Conservation (phyloP, 768 basidiomycete species). For the Leucocoprinus leucothites region DNA sequence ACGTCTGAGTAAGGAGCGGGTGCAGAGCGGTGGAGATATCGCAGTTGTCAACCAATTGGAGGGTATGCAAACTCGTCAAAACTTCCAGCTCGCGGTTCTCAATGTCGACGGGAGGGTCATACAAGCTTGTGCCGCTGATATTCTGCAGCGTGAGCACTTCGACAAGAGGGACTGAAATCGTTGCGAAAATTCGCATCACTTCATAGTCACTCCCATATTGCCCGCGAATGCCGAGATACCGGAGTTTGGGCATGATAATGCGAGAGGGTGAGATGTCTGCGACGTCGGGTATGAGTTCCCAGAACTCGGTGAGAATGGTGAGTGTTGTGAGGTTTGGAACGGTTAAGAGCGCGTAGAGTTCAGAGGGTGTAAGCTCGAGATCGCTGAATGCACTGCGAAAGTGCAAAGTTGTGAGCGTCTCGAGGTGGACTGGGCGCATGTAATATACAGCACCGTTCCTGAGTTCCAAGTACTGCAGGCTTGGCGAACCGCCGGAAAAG, state of each 20-base stretch:
- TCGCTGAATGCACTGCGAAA: constrained; percentile 11
- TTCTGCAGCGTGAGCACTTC: constrained; percentile 11
- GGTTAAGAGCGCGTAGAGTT: constrained; percentile 3
- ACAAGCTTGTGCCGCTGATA: constrained; percentile 3
- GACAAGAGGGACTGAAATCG: constrained; percentile 2
- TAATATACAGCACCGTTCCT: constrained; percentile 10
- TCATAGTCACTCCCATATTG: constrained; percentile 11
- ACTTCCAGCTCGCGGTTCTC: constrained; percentile 3
- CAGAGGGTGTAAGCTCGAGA: constrained; percentile 9
- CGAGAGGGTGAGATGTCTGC: constrained; percentile 3
- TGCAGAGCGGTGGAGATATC: constrained; percentile 6
- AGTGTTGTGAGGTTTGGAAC: constrained; percentile 11
- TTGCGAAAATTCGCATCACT: constrained; percentile 10
- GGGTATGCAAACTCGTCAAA: background rate
- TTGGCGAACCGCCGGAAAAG: constrained; percentile 6
- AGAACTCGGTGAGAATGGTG: constrained; percentile 12
- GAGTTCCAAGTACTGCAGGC: background rate
- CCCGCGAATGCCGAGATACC: constrained; percentile 9
- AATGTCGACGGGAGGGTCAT: constrained; percentile 7
- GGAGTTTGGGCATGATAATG: constrained; percentile 8
- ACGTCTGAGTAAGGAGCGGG: background rate
- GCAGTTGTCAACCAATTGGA: constrained; percentile 6
- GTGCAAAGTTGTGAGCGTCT: constrained; percentile 4
- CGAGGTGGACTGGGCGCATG: constrained; percentile 12
- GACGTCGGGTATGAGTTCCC: constrained; percentile 12